A percentile compares a stretch with the other conserved stretches of the same genome.
Evolutionary conservation across 2,329 filamentous ascomycete genomes (phyloP).

Genomic region (Penicillium sumatraense): DNA sequence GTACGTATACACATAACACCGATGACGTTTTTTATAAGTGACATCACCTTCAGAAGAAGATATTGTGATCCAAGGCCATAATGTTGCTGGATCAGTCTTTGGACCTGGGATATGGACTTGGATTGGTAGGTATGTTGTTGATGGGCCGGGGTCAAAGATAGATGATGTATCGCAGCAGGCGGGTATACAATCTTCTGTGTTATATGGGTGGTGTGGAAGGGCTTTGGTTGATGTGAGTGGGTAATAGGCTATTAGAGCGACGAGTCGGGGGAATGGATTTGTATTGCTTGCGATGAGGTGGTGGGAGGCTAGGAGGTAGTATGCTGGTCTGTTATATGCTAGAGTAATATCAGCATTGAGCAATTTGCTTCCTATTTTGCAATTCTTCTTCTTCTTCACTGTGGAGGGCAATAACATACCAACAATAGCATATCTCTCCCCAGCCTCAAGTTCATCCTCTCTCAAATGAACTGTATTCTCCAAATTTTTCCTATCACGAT

Average conservation of each 20-base stretch:
- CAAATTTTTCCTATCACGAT: constrained; percentile 55
- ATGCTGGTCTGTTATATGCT: constrained; percentile 65
- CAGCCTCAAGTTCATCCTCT: constrained; percentile 58
- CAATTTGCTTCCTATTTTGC: too few species aligned
- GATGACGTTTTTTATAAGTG: constrained; percentile 35
- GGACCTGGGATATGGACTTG: constrained; percentile 60
- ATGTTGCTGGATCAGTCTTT: constrained; percentile 10
- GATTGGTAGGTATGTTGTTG: constrained; percentile 46
- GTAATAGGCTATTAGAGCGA: constrained; percentile 65
- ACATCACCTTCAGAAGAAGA: constrained; percentile 30
- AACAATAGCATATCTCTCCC: constrained; percentile 64
- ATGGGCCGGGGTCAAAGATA: constrained; percentile 35
- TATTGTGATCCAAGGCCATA: constrained; percentile 28
- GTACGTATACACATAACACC: constrained; percentile 55
- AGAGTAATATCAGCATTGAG: neutral
- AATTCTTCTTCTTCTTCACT: too few species aligned
- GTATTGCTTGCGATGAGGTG: constrained; percentile 49
- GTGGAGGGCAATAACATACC: constrained; percentile 47
- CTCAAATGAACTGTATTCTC: constrained; percentile 54
- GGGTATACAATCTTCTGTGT: constrained; percentile 35
- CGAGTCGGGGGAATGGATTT: constrained; percentile 61
- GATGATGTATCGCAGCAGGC: constrained; percentile 28
- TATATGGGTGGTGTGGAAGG: constrained; percentile 1
- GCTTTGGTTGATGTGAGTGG: constrained; percentile 32
- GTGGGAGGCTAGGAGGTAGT: constrained; percentile 55